Conservation (phyloP, 257 asterid species). For the Plantago major region DNA sequence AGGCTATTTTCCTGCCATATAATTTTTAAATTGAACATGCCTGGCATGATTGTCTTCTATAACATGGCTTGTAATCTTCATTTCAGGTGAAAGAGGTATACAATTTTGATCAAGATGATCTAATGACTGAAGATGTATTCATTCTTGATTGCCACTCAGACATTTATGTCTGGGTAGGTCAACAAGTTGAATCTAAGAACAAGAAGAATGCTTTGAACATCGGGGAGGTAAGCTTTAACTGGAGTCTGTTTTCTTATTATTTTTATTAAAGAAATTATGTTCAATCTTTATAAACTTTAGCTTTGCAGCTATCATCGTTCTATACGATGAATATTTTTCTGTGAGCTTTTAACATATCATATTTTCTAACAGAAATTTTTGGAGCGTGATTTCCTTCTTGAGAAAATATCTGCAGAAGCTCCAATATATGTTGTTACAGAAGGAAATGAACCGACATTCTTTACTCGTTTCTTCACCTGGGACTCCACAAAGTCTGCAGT, state of each 20-base stretch:
- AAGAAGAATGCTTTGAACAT: slow-evolving; percentile 67
- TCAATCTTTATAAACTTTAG: background rate
- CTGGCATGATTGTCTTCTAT: background rate
- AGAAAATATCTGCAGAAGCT: slow-evolving; percentile 67
- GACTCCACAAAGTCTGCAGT: slow-evolving; percentile 75
- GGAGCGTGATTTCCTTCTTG: slow-evolving; percentile 83
- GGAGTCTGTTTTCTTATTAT: background rate
- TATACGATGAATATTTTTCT: slow-evolving; percentile 6
- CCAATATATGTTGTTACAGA: slow-evolving; percentile 79
- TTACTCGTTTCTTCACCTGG: slow-evolving; percentile 94
- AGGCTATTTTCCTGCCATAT: too few species aligned
- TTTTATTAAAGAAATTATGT: background rate
- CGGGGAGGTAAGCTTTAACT: slow-evolving; percentile 60
- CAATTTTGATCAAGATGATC: slow-evolving; percentile 90
- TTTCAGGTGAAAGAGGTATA: slow-evolving; percentile 84
- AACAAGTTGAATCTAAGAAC: slow-evolving; percentile 59
- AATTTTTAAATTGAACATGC: too few species aligned
- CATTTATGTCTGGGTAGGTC: slow-evolving; percentile 94
- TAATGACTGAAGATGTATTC: slow-evolving; percentile 91
- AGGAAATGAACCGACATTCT: slow-evolving; percentile 86
- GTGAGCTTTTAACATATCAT: slow-evolving; percentile 7
- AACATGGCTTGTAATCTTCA: slow-evolving; percentile 16
- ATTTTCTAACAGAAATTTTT: slow-evolving; percentile 65
- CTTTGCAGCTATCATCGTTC: slow-evolving; percentile 10
- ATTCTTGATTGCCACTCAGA: slow-evolving; percentile 88